These are phyloP conservation scores for Mycena belliarum DNA, from an alignment of 768 basidiomycete species.

Conservation along the genomic window DNA sequence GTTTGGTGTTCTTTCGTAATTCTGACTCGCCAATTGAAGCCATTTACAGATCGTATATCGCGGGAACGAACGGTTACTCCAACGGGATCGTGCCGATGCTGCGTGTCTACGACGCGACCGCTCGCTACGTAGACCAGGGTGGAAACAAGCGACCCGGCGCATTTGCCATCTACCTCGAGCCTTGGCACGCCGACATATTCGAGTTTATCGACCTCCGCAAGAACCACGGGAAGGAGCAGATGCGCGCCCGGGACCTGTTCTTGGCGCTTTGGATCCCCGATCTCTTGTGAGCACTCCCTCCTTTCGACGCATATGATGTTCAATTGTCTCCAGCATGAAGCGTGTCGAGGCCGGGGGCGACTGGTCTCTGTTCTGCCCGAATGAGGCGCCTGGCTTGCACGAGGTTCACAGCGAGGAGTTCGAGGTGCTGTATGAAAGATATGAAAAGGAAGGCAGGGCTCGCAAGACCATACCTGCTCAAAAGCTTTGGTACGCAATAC, in stretches of 20 bases:
- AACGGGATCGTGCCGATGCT: constrained; percentile 99
- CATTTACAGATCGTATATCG: constrained; percentile 83
- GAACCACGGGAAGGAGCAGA: constrained; percentile 99
- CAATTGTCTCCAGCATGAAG: constrained; percentile 71
- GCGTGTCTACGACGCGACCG: constrained; percentile 95
- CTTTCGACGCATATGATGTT: not conserved
- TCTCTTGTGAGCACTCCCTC: constrained; percentile 71
- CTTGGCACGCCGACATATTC: constrained; percentile 98
- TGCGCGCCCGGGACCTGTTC: constrained; percentile 96
- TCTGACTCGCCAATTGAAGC: not conserved
- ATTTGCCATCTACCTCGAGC: constrained; percentile 98
- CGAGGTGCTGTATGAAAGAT: constrained; percentile 79
- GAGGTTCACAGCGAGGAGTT: constrained; percentile 93
- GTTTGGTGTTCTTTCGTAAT: constrained; percentile 41
- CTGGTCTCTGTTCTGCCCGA: constrained; percentile 98
- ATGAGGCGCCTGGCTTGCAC: constrained; percentile 87
- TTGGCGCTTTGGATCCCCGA: constrained; percentile 99
- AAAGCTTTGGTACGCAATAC: constrained; percentile 96
- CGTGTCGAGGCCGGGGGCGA: constrained; percentile 87
- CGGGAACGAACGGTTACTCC: constrained; percentile 98
- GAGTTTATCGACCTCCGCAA: constrained; percentile 97
- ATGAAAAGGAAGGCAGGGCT: constrained; percentile 90
- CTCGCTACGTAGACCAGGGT: constrained; percentile 98
- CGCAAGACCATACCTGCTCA: constrained; percentile 88
- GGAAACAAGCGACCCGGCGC: constrained; percentile 99